Base-by-base conservation (phyloP, 2,329 filamentous ascomycete species). In the Nectriaceae sp. region DNA sequence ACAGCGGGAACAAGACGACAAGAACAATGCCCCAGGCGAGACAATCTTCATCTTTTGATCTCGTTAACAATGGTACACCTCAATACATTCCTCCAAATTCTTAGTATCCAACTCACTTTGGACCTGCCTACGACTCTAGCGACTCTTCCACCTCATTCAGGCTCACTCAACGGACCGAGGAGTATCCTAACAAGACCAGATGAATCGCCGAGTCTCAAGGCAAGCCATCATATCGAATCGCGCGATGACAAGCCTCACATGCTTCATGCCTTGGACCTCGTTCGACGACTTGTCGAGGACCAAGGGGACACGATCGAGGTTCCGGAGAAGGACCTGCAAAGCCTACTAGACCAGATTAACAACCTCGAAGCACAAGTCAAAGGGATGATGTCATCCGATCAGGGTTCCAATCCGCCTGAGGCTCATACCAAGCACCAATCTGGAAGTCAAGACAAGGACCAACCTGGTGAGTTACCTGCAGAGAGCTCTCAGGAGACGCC, bases 341-440 rank as follows among this genome's bases (percentile, higher is more conserved):
- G 57, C 21, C 60, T 70, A 18, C 53, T 69, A 5, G 47, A 57
- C 35, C 63, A 65, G 46, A 59, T 69, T 40, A 54, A 61, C 29
- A 45, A 33, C 2, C 54, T 68, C 1, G 56, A 66, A 44, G 47
- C 57, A 16, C 59, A 69, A 50, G 62, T 68, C 15, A 45, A 51
- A 19, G 51, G 35, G 16, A 53, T 68, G 56, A 40, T 70, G 11
- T 50, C 52, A 6, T 16, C 40, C n/a, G 16, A 21, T 18, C 4
- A 16, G 13, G 16, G 16, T 6, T 35, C 21, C 5, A 29, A 43
- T 15, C 40, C 10, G 20, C 21, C 22, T 18, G 24, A 29, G 11
- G 36, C 21, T 4, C 21, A 36, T n/a, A n/a, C n/a, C n/a, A n/a
- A n/a, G n/a, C n/a, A n/a, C n/a, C n/a, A n/a, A 29, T 40, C 52